These are phyloP conservation scores for Trichoderma sp. DNA, from an alignment of 2,329 filamentous ascomycete species.

Conservation along the genomic window DNA sequence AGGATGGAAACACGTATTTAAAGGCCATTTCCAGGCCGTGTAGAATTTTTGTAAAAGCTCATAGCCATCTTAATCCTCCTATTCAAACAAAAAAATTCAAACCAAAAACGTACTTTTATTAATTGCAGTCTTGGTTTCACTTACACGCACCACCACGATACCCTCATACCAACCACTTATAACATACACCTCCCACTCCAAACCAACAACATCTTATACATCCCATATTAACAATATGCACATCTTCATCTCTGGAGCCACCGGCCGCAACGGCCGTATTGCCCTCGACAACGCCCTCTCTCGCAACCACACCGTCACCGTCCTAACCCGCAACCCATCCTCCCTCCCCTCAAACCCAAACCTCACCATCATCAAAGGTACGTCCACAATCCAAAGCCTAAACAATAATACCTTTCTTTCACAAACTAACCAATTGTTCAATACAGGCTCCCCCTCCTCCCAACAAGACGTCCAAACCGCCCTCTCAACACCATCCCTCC, in stretches of 20 bases:
- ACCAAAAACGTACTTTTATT: not conserved
- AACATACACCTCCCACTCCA: not conserved
- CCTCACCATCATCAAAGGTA: constrained; percentile 37
- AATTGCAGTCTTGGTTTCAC: not conserved
- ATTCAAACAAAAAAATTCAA: not conserved
- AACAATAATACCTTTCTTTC: no score
- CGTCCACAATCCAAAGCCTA: no score
- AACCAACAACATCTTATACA: not conserved
- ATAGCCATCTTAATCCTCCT: not conserved
- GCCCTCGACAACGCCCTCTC: constrained; percentile 41
- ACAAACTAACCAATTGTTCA: not conserved
- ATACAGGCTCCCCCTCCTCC: constrained; percentile 37
- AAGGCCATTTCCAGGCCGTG: not conserved
- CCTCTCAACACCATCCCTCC: constrained; percentile 29
- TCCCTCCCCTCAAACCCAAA: constrained; percentile 31
- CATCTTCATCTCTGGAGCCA: constrained; percentile 47
- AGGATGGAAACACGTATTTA: not conserved
- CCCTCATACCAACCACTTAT: not conserved
- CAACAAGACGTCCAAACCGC: constrained; percentile 38
- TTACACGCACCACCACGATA: not conserved
- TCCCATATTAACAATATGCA: constrained; percentile 35
- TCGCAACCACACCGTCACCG: constrained; percentile 43
- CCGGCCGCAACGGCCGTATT: constrained; percentile 46
- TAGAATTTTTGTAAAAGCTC: not conserved
- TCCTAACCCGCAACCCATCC: constrained; percentile 43